Conservation (phyloP, 2,329 filamentous ascomycete species). For the Beauveria australis region DNA sequence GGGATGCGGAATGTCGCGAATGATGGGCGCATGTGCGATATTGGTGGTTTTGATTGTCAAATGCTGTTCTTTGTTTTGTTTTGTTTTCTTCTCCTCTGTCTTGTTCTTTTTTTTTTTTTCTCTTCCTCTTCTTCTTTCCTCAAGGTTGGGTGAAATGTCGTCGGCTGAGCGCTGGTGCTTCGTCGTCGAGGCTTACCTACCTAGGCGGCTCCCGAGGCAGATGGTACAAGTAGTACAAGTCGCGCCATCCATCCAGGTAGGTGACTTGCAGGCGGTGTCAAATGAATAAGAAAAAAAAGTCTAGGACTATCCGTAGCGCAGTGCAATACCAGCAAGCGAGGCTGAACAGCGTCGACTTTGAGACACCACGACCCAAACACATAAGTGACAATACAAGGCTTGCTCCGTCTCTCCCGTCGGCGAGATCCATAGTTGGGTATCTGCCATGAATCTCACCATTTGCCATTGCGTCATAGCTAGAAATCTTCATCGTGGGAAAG, state of each 20-base stretch:
- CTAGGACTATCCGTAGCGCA: no score
- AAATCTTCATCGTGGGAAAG: not conserved
- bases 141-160: no score
- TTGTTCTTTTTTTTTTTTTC: not conserved
- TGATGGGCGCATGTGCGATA: slow-evolving; percentile 11
- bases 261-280: no score
- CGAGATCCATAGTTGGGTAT: not conserved
- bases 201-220: no score
- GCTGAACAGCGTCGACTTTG: not conserved
- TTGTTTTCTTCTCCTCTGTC: no score
- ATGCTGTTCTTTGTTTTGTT: not conserved
- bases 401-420: not conserved
- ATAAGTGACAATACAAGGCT: not conserved
- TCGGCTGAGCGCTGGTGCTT: no score
- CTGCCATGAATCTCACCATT: not conserved
- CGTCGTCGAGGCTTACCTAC: no score
- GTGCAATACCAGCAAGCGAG: no score
- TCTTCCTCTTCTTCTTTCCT: no score
- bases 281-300: no score
- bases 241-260: no score
- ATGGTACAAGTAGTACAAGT: no score
- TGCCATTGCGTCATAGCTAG: not conserved
- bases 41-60: not conserved
- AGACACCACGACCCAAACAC: not conserved
- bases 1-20: slow-evolving; percentile 4